Base-by-base conservation (phyloP, 139 green algal species). In the Auxenochlorella pyrenoidosa region DNA sequence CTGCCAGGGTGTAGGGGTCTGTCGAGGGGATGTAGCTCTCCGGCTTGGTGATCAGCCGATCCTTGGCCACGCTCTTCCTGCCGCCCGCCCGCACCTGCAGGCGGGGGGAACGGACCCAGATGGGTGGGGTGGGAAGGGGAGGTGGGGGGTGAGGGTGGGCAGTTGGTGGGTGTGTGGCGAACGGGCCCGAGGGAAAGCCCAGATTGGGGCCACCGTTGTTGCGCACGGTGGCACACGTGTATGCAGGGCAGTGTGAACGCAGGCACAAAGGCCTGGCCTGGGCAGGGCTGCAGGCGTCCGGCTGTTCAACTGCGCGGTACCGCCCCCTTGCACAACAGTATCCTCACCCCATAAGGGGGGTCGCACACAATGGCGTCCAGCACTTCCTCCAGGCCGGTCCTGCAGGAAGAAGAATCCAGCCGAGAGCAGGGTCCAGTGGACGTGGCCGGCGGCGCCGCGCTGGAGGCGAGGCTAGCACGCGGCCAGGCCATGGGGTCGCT, bases 281-380 rank as follows among this genome's bases (percentile, higher is more conserved):
- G n/a, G n/a, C n/a, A n/a, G n/a, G n/a, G n/a, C n/a, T n/a, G n/a
- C n/a, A n/a, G n/a, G n/a, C n/a, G n/a, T n/a, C n/a, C n/a, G n/a
- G n/a, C n/a, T n/a, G n/a, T n/a, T n/a, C n/a, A n/a, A n/a, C n/a
- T n/a, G n/a, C 47, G 24, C 0, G 21, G 51, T 34, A 83, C n/a
- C 47, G 32, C 13, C 75, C 4, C 34, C 38, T n/a, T 3, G 0
- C 18, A 68, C 10, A 2, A 79, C 13, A 38, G 34, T 5, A 4
- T 30, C 12, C 83, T 83, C 72, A 88, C 96, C 43, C 97, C 97
- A 84, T 99, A 99, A 0, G 97, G 97, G 8, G 97, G 97, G 90
- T 99, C 97, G 47, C 95, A 96, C 22, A 99, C 83, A 26, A 99
- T 92, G 43, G 93, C 94, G 81, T 98, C 92, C 76, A 99, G 93